Percentiles rank a stretch among this genome's conserved stretches.
Conservation (phyloP, 768 basidiomycete genomes). For the Leccinum pellstonianum region DNA sequence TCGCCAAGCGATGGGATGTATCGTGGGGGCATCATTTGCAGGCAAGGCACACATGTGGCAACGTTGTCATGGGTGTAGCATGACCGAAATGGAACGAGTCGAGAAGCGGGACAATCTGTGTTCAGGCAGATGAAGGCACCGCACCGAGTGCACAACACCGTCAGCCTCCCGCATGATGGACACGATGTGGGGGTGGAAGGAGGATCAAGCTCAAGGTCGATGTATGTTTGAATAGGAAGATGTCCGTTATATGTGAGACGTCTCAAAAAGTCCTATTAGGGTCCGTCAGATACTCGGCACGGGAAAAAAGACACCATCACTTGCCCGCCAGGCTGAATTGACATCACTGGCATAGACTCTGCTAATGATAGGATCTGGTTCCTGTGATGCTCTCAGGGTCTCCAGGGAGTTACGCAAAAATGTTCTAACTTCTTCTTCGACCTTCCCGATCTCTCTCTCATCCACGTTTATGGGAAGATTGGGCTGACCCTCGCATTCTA, state of each 20-base stretch:
- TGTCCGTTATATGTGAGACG: slow-evolving; percentile 15
- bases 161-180: slow-evolving; percentile 2
- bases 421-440: neutral
- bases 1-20: slow-evolving; percentile 10
- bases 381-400: neutral
- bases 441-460: slow-evolving; percentile 13
- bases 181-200: neutral
- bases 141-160: slow-evolving; percentile 3
- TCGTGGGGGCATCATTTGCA: neutral
- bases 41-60: slow-evolving; percentile 13
- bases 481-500: slow-evolving; percentile 10
- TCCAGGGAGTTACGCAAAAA: neutral
- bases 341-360: too few relatives aligned
- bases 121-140: slow-evolving; percentile 19
- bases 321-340: too few relatives aligned
- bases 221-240: neutral
- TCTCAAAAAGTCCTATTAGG: slow-evolving; percentile 17
- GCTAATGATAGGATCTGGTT: too few relatives aligned
- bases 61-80: slow-evolving; percentile 14
- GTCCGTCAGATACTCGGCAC: neutral
- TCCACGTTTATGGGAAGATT: slow-evolving; percentile 20
- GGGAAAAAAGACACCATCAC: too few relatives aligned
- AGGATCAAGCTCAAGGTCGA: neutral
- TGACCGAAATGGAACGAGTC: slow-evolving; percentile 15
- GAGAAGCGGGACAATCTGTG: slow-evolving; percentile 18